Evolutionary conservation across 805 yeast species (phyloP).

Genomic region (Wickerhamiella allomyrinae): DNA sequence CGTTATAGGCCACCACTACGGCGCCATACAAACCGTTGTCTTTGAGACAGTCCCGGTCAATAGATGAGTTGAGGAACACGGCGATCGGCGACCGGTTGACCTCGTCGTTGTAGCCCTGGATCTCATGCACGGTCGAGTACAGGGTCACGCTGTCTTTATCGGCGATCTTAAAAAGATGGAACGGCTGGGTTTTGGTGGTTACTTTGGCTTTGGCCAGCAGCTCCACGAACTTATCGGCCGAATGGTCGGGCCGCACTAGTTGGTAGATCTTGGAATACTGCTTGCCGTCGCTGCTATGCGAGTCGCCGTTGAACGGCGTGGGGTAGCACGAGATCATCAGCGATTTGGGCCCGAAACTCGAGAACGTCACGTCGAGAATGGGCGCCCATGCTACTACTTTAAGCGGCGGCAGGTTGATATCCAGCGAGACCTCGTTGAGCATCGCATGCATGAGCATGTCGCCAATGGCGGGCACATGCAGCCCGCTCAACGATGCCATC

Average conservation of each 20-base stretch:
- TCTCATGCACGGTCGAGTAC: constrained; percentile 27
- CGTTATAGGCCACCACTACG: constrained; percentile 31
- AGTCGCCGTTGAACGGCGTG: constrained; percentile 5
- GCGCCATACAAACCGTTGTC: constrained; percentile 32
- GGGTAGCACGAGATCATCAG: constrained; percentile 10
- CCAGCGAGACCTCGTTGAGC: constrained; percentile 67
- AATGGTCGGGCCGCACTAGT: constrained; percentile 17
- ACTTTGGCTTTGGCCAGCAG: constrained; percentile 54
- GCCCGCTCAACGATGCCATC: constrained; percentile 20
- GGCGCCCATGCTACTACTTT: constrained; percentile 54
- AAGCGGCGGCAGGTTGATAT: constrained; percentile 44
- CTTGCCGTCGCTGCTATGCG: neutral
- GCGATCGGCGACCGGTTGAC: constrained; percentile 42
- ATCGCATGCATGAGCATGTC: constrained; percentile 83
- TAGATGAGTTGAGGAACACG: constrained; percentile 46
- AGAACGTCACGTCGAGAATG: constrained; percentile 34
- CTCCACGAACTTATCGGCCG: constrained; percentile 35
- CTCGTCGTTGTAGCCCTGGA: constrained; percentile 23
- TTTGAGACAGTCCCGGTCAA: constrained; percentile 27
- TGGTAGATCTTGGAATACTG: constrained; percentile 13
- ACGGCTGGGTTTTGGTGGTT: constrained; percentile 66
- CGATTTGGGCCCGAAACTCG: constrained; percentile 11
- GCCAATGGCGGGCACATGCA: constrained; percentile 45
- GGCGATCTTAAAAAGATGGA: constrained; percentile 58
- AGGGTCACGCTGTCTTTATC: constrained; percentile 15